Base-by-base conservation (phyloP, 306 rosid species). In the Cicer arietinum region DNA sequence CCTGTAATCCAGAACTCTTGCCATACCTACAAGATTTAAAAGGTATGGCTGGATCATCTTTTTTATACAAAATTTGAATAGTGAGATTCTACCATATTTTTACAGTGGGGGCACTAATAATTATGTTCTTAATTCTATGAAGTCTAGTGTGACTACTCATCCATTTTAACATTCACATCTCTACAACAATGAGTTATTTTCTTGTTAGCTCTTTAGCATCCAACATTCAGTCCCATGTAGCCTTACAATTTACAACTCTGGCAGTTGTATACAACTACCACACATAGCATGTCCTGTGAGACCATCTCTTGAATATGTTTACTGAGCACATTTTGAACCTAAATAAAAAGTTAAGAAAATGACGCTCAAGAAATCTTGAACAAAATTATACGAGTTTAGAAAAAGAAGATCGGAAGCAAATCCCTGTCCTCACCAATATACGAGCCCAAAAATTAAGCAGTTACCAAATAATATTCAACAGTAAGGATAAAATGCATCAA, bases 1-100 rank as follows among this genome's bases (percentile, higher is more conserved):
- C 98, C 97, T 72, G 98, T 94, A 72, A 94, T 94, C 98, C 97
- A 94, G 85, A 94, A 94, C 81, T 94, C 98, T 83, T 94, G 96
- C 97, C 98, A 94, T 62, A 93, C 98, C 98, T 91, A 71, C 71
- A 84, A 85, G 48, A 82, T 57, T 52, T 62, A 60, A 50, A 74
- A 25, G 4, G 35, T 25, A 25, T 25, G 35, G 4, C 35, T 25
- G 35, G 35, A 25, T 25, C 35, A 25, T 25, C 35, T 25, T 25
- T 25, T 25, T 25, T 25, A 25, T 25, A 25, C 25, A 22, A 22
- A 22, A 22, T 22, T 22, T 22, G 25, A 22, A 22, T 22, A 22
- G 25, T 22, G 25, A 52, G 58, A 14, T 16, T 52, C 58, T 52
- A 16, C 10, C 22, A 16, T 52, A 20, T 7, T 7, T 52, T 52